Evolutionary conservation across 306 rosid species (phyloP), one percentile per base, ranked within the genome.

Genomic region (Begonia loranthoides): DNA sequence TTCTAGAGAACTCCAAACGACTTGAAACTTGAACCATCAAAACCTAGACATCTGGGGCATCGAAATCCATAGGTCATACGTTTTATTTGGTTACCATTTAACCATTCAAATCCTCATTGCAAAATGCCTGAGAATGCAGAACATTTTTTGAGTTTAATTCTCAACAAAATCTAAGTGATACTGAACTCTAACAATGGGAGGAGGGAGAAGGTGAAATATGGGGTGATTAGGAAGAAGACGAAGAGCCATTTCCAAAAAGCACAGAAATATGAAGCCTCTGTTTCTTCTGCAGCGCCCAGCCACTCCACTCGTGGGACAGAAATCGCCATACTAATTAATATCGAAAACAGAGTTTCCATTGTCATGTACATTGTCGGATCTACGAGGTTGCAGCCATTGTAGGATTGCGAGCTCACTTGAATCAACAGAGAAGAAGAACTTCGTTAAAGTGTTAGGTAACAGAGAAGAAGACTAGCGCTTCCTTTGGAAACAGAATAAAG

Each of bases 281-380:
- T 15, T 70, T 73, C 67, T 80, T 80, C 41, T 69, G 58, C 99
- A 90, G 58, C 75, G 84, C 0, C 88, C 96, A 19, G 57, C 43
- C 15, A 22, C 78, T 13, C 79, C 93, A 69, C 99, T 86, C 1
- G 82, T 86, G 82, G 86, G 86, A 73, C 72, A 90, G n/a, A 64
- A 74, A 1, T 66, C 73, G 17, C 94, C 95, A 4, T 68, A 17
- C 9, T 70, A 14, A 48, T 93, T 90, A 0, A 90, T 70, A 62
- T 90, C 86, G 52, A 90, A 90, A 60, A 86, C 54, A 45, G 99
- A 86, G 72, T 90, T 90, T 0, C 99, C 99, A 65, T 86, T 72
- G 76, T 72, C 81, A 86, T 80, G 46, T 52, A 63, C 75, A 86
- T 61, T 52, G 86, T 75, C 2, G 99, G 96, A 74, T 90, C 67